These are phyloP conservation scores for Trichoderma sp. DNA, from an alignment of 2,329 filamentous ascomycete genomes.

Conservation along the genomic window DNA sequence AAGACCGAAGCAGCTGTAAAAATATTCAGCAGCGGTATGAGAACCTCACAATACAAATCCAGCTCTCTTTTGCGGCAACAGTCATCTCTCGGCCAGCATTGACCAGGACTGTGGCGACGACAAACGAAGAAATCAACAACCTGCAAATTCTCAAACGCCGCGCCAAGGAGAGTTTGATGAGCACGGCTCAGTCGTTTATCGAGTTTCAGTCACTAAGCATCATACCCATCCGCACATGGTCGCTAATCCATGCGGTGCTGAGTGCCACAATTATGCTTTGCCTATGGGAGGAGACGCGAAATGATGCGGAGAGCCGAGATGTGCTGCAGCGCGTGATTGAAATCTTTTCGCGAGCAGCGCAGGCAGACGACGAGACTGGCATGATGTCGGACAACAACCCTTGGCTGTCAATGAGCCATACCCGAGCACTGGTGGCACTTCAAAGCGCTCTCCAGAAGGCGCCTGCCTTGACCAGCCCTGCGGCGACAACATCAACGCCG, in stretches of 20 bases:
- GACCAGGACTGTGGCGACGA: neutral
- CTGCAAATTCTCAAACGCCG: neutral
- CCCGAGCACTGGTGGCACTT: slow-evolving; percentile 15
- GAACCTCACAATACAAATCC: slow-evolving; percentile 4
- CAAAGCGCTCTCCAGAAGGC: slow-evolving; percentile 16
- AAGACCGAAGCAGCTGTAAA: slow-evolving; percentile 4
- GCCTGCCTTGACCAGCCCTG: neutral
- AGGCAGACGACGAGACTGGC: slow-evolving; percentile 19
- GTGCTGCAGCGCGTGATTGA: slow-evolving; percentile 24
- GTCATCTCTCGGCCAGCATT: slow-evolving; percentile 18
- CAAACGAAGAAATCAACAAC: neutral
- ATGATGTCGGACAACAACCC: slow-evolving; percentile 10
- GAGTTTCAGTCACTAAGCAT: slow-evolving; percentile 22
- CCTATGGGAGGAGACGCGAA: slow-evolving; percentile 24
- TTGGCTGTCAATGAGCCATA: slow-evolving; percentile 25
- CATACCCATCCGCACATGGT: slow-evolving; percentile 26
- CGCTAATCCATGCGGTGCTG: slow-evolving; percentile 17
- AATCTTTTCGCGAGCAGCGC: slow-evolving; percentile 21
- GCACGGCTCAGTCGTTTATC: slow-evolving; percentile 14
- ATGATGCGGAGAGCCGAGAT: slow-evolving; percentile 18
- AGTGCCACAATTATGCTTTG: slow-evolving; percentile 23
- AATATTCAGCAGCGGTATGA: slow-evolving; percentile 25
- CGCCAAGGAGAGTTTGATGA: slow-evolving; percentile 24
- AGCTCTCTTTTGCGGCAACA: slow-evolving; percentile 10
- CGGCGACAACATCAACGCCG: neutral